Evolutionary conservation across 2,329 filamentous ascomycete species (phyloP), one percentile per base, ranked within the genome.

Genomic region (Talaromyces sp.): DNA sequence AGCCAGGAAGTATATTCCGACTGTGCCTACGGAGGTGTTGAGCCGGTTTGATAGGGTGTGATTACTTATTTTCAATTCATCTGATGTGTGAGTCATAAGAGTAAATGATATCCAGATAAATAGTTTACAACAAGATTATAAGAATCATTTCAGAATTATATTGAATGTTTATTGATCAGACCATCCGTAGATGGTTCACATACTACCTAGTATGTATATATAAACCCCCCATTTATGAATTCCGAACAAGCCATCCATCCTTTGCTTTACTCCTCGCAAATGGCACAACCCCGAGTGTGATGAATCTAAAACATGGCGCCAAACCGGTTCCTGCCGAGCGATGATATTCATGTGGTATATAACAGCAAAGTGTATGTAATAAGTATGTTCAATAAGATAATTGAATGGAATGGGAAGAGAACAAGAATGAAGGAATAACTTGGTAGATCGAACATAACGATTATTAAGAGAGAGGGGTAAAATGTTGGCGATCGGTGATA

Each of bases 1-100:
- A 64, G 95, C 96, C 77, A 85, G 92, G 69, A 97, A 97, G 79
- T 99, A 99, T 76, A 96, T 97, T 54, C 95, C 95, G 2, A 96
- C 92, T 0, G 91, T 99, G 62, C 94, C 95, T 19, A 90, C 93
- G 0, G 95, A 99, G 78, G 97, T 98, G 74, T 81, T 99, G 67
- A 88, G 90, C 67, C 96, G 93, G 80, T 83, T 99, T 57, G 94
- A 97, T 74, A 81, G 85, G 4, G 74, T 75, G 35, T 59, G 67
- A 60, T 27, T 31, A 27, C 37, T 14, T 41, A n/a, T 24, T 59
- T 24, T 11, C n/a, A 33, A 41, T 22, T 19, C 24, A 19, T 6
- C 27, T 31, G 27, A 31, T 31, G 27, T 31, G 27, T 31, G 7
- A 6, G 27, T 33, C 3, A 52, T 31, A n/a, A 52, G n/a, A 33